Base-by-base conservation (phyloP, 345 rosid genomes). In the Eucalyptus tenuipes region DNA sequence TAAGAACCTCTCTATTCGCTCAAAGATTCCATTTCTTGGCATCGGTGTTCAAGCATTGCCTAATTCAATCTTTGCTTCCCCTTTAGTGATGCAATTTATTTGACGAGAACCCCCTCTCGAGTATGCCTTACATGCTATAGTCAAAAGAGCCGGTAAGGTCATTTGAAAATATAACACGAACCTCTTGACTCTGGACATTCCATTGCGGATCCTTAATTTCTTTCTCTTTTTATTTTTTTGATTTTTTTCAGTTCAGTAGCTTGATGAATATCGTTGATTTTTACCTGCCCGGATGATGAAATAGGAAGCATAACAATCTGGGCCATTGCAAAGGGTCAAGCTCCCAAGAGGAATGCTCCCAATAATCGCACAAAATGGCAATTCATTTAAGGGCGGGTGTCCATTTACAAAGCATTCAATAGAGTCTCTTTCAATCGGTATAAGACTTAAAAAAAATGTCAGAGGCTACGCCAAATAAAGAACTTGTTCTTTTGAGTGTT, bases 301-400 rank as follows among this genome's bases (percentile, higher is more conserved):
- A 64, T 0, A n/a, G 20, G 37, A 64, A 0, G 75, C 2, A 33
- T 4, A 4, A 64, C 37, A 14, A 64, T 15, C 10, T 0, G 11
- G 18, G 10, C 40, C 18, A 15, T 64, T n/a, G 5, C 40, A n/a
- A 31, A 15, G 10, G 20, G 20, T 15, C 20, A 31, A n/a, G 37
- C 75, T 64, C 40, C 20, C 20, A 64, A n/a, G 75, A 64, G 40
- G 8, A 64, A 15, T 2, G 3, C 33, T 29, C 16, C 17, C 8
- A 61, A 61, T n/a, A 64, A 64, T 64, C 11, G 1, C 40, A 14
- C 75, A 7, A 14, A 15, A 64, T 64, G 40, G 5, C 10, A 7
- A 7, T 15, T 15, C 18, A 4, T 75, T 20, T 7, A 8, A 75
- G 47, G 84, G 29, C 3, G 4, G 20, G 3, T 4, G 40, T 64